Evolutionary conservation across 306 rosid species (phyloP).

Genomic region (Glycine tomentella): DNA sequence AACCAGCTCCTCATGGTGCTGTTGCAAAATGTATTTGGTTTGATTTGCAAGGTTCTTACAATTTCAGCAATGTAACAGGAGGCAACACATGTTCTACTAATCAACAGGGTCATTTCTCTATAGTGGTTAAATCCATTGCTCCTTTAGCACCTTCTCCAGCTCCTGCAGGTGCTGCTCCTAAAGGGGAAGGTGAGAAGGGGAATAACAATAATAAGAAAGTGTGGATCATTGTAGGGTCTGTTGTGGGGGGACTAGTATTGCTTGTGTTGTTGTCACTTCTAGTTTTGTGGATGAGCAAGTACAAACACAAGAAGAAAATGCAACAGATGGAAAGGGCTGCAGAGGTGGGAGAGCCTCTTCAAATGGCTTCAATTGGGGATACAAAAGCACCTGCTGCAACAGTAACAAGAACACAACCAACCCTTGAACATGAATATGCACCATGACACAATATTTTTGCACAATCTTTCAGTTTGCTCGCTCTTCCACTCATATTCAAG

Average conservation of each 20-base stretch:
- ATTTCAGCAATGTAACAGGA: conserved; percentile 64
- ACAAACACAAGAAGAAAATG: conserved; percentile 70
- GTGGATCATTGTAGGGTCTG: conserved; percentile 83
- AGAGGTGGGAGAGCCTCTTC: too few species aligned
- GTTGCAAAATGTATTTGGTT: conserved; percentile 72
- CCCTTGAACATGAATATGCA: too few species aligned
- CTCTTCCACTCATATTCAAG: too few species aligned
- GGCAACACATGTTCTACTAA: conserved; percentile 62
- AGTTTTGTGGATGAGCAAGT: conserved; percentile 65
- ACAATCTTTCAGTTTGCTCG: too few species aligned
- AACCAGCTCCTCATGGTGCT: conserved; percentile 57
- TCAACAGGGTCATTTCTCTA: conserved; percentile 89
- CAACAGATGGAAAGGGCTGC: conserved; percentile 91
- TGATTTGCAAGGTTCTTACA: conserved; percentile 59
- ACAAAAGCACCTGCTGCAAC: too few species aligned
- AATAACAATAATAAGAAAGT: conserved; percentile 51
- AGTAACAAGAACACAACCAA: too few species aligned
- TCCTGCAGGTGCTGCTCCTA: conserved; percentile 14
- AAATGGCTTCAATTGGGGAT: too few species aligned
- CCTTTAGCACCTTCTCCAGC: conserved; percentile 58
- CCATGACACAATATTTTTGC: too few species aligned
- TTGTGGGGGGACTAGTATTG: conserved; percentile 77
- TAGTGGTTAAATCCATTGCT: conserved; percentile 62
- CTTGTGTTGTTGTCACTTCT: conserved; percentile 58
- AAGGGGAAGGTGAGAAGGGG: conserved; percentile 47